These are phyloP conservation scores for Eucalyptus polyanthemos DNA, from an alignment of 345 rosid genomes.

Conservation along the genomic window DNA sequence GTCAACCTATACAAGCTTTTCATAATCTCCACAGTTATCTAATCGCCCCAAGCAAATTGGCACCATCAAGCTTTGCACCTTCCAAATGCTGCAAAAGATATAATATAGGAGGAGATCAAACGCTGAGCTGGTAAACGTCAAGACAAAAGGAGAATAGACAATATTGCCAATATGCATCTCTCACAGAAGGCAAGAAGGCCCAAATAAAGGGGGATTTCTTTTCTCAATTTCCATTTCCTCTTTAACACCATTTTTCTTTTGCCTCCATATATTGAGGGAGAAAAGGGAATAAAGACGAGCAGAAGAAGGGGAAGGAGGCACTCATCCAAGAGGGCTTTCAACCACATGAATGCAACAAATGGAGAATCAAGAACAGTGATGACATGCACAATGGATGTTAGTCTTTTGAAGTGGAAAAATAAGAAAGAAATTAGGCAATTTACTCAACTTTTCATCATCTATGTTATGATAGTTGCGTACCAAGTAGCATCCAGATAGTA, in stretches of 20 bases:
- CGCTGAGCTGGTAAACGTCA: background rate
- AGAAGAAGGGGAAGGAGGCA: background rate
- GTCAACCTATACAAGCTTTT: background rate
- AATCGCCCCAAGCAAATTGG: conserved; percentile 69
- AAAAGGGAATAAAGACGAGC: background rate
- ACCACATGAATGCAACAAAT: background rate
- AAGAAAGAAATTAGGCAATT: background rate
- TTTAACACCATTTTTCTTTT: background rate
- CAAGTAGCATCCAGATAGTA: background rate
- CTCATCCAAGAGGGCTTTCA: background rate
- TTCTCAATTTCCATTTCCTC: background rate
- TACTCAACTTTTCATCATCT: background rate
- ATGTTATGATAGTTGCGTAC: background rate
- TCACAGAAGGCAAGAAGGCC: background rate
- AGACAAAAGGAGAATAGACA: background rate
- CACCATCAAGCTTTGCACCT: conserved; percentile 87
- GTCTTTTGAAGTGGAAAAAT: background rate
- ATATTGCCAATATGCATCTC: background rate
- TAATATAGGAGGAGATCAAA: background rate
- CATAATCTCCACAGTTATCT: conserved; percentile 14
- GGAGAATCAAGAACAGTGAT: background rate
- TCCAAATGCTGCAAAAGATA: conserved; percentile 39
- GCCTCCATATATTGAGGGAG: background rate
- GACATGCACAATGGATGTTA: background rate
- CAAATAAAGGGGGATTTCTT: background rate